These are phyloP conservation scores for Elongisporangium undulatum DNA, from an alignment of 352 stramenopile genomes.

Conservation along the genomic window DNA sequence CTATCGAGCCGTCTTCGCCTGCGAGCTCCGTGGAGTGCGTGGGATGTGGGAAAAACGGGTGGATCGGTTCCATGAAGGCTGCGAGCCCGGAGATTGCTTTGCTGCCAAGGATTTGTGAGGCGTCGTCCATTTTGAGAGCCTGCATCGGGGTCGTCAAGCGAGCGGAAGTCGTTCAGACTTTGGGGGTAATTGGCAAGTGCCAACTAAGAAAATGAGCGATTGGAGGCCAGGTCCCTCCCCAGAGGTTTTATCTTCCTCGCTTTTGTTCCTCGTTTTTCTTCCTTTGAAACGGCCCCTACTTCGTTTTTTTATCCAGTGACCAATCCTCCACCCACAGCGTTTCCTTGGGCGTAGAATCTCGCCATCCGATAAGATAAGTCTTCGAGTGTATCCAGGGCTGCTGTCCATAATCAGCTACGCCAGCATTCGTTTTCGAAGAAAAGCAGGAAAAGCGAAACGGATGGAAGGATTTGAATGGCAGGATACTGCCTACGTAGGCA, in stretches of 20 bases:
- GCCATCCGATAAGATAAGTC: background rate
- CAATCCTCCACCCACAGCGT: background rate
- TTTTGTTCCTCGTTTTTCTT: background rate
- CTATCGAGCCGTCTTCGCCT: background rate
- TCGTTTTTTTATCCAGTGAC: background rate
- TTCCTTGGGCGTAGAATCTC: background rate
- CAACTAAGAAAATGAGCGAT: background rate
- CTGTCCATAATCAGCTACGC: background rate
- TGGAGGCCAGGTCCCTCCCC: background rate
- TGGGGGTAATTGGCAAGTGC: background rate
- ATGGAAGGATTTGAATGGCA: background rate
- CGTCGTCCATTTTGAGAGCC: background rate
- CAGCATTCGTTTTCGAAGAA: background rate
- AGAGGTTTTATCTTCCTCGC: background rate
- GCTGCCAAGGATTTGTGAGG: background rate
- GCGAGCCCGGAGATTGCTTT: background rate
- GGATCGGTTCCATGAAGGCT: background rate
- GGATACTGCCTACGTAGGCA: background rate
- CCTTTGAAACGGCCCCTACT: background rate
- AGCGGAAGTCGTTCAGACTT: background rate
- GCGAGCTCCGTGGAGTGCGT: background rate
- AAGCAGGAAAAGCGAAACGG: background rate
- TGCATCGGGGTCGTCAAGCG: background rate
- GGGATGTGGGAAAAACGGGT: background rate
- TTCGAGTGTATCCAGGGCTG: background rate